These are phyloP conservation scores for Cladophialophora carrionii DNA, from an alignment of 2,329 filamentous ascomycete species.

Conservation along the genomic window DNA sequence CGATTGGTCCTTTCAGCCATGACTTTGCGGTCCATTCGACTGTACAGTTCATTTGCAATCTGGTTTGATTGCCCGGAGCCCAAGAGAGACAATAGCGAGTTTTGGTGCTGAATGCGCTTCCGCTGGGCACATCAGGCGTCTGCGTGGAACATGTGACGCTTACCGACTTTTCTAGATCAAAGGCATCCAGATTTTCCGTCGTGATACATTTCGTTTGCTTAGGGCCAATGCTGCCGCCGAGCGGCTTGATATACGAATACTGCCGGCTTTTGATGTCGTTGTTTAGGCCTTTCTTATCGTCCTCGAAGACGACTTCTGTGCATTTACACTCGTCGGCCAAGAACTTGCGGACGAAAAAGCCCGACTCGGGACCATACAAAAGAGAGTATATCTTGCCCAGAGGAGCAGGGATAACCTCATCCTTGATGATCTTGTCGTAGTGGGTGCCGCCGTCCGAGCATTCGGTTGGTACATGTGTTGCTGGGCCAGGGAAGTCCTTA, in stretches of 20 bases:
- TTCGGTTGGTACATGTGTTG: conserved; percentile 78
- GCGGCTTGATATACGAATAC: conserved; percentile 89
- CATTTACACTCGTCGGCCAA: conserved; percentile 79
- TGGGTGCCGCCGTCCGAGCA: conserved; percentile 78
- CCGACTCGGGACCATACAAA: conserved; percentile 80
- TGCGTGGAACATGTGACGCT: conserved; percentile 81
- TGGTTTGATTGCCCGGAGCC: conserved; percentile 83
- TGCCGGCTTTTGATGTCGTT: conserved; percentile 73
- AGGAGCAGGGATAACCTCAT: conserved; percentile 83
- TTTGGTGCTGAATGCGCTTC: conserved; percentile 87
- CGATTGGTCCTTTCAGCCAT: conserved; percentile 95
- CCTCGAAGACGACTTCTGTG: conserved; percentile 79
- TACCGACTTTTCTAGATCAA: conserved; percentile 86
- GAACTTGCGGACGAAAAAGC: conserved; percentile 83
- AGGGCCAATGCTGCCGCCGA: conserved; percentile 81
- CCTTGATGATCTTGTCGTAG: conserved; percentile 81
- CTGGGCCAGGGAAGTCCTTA: conserved; percentile 81
- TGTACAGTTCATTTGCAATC: conserved; percentile 82
- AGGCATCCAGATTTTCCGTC: conserved; percentile 76
- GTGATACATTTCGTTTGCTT: conserved; percentile 94
- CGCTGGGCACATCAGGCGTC: conserved; percentile 92
- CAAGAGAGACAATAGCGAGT: conserved; percentile 94
- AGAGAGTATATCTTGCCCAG: conserved; percentile 88
- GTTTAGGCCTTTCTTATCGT: conserved; percentile 76
- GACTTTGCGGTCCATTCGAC: conserved; percentile 98